Evolutionary conservation across 2,329 filamentous ascomycete species (phyloP).

Genomic region (Dothiorella sarmentorum): DNA sequence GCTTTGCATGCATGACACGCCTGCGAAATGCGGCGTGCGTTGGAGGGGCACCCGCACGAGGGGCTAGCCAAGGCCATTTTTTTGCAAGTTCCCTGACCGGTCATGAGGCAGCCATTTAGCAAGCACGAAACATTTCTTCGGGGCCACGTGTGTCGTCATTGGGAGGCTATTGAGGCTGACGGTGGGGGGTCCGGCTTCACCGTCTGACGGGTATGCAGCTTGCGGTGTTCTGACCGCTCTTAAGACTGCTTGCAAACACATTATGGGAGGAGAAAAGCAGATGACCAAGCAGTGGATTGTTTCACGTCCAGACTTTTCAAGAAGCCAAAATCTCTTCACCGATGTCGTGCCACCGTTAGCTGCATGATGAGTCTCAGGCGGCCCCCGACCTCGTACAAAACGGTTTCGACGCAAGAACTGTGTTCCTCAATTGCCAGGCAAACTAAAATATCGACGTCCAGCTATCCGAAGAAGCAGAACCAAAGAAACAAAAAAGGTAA

Average conservation of each 20-base stretch:
- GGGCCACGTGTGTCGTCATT: neutral
- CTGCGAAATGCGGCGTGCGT: neutral
- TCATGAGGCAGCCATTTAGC: slow-evolving; percentile 6
- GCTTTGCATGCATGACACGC: slow-evolving; percentile 1
- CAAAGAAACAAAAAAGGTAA: neutral
- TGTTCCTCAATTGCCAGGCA: slow-evolving; percentile 6
- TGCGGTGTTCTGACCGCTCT: neutral
- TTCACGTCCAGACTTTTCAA: neutral
- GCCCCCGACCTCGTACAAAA: neutral
- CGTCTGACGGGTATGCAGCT: neutral
- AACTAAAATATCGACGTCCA: slow-evolving; percentile 1
- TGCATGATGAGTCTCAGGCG: neutral
- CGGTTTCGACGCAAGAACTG: neutral
- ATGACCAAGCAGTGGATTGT: neutral
- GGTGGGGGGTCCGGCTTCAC: neutral
- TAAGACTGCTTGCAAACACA: neutral
- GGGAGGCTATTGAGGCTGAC: neutral
- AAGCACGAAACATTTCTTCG: neutral
- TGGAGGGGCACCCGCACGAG: too few species aligned
- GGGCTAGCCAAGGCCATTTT: too few species aligned
- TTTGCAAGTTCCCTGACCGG: neutral
- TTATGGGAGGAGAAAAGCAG: neutral
- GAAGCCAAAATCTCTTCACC: neutral
- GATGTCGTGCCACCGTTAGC: neutral
- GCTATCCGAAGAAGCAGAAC: neutral